Evolutionary conservation across 2,329 filamentous ascomycete species (phyloP), one percentile per base, ranked within the genome.

Genomic region (Alternaria solani): DNA sequence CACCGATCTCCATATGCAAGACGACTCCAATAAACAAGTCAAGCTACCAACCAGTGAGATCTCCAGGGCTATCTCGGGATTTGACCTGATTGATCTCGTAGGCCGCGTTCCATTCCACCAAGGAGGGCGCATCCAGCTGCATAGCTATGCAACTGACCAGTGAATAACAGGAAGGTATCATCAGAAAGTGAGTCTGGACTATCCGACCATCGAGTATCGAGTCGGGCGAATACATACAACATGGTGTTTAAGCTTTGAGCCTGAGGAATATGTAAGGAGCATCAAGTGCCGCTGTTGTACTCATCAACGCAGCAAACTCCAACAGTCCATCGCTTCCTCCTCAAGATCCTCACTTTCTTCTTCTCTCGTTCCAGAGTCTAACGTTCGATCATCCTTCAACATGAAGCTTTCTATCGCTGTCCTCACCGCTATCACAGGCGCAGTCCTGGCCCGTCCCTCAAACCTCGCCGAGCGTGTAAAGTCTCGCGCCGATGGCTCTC

Each of bases 341-440:
- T 28, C 9, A 9, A 18, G 0, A 30, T 4, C 12, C 20, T 26
- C 18, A 3, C 9, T 44, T 25, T 23, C 38, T 34, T 53, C 28
- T 9, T 16, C 20, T 53, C 5, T 25, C 5, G 23, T 51, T 28
- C 11, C 5, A 3, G 16, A 49, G 3, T n/a, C 3, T 2, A 20
- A 36, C 57, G 6, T 12, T 32, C n/a, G 5, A 39, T 18, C 5
- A 14, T 6, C 11, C 1, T 28, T 14, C 54, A 62, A 12, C 18
- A 68, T 68, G 64, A 68, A 65, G 60, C 62, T 68, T 39, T 56
- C 58, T 20, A 38, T 60, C 38, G 55, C 59, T 25, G 36, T 64
- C 51, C 6, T 68, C 28, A 51, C 62, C 23, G 62, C 61, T 51
- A 30, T 68, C 34, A 49, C 60, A 7, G 60, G 63, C 54, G 57